phyloP scores from a whole-genome alignment of 2,329 filamentous ascomycete genomes.

The Sporothrix luriei region DNA sequence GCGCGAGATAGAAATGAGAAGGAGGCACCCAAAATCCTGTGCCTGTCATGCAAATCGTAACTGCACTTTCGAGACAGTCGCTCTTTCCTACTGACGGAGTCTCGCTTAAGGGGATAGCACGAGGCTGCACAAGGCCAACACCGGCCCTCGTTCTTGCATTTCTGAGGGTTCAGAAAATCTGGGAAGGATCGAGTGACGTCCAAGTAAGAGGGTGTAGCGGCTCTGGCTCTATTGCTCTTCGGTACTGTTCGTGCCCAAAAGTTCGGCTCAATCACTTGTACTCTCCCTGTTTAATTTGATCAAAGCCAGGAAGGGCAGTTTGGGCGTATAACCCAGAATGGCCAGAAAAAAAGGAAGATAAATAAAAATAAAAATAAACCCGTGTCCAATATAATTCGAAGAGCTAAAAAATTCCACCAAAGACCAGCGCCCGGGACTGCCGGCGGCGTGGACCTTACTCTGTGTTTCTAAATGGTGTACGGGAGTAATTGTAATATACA shows the following conservation, averaged over 20 bases:
- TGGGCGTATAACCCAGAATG: constrained; percentile 17
- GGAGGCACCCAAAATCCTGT: neutral
- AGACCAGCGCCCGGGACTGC: constrained; percentile 16
- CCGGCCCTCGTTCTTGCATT: neutral
- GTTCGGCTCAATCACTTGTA: neutral
- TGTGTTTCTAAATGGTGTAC: neutral
- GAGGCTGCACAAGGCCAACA: neutral
- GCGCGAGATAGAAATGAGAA: neutral
- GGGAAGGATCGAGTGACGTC: constrained; percentile 17
- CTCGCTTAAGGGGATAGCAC: neutral
- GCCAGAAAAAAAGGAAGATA: neutral
- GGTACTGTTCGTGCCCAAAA: neutral
- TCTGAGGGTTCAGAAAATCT: neutral
- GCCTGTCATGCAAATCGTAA: neutral
- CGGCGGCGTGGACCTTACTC: neutral
- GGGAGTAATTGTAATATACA: no score
- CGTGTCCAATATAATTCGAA: neutral
- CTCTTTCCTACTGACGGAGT: neutral
- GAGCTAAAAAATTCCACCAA: neutral
- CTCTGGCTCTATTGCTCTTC: neutral
- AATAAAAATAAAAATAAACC: constrained; percentile 10
- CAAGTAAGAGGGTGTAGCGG: neutral
- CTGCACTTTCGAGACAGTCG: neutral
- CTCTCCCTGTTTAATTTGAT: neutral
- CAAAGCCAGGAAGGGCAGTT: neutral